Conservation (phyloP, 805 yeast genomes). For the Lipomyces lipofer region DNA sequence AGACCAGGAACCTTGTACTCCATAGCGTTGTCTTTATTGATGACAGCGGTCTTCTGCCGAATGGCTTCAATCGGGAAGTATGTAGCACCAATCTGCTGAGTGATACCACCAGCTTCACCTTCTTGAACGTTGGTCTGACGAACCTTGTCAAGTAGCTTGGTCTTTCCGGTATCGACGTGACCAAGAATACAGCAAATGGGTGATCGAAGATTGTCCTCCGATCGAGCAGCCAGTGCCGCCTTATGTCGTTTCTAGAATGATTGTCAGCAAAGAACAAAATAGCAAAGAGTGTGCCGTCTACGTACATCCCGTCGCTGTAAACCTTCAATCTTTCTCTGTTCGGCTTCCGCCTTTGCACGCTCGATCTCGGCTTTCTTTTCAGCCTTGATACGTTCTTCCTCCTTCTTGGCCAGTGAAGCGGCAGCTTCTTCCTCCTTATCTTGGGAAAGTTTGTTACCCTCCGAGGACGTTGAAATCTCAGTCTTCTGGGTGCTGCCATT, state of each 20-base stretch:
- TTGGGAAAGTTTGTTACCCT: slow-evolving; percentile 35
- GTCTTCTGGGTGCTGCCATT: slow-evolving; percentile 35
- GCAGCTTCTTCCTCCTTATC: slow-evolving; percentile 40
- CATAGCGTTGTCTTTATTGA: slow-evolving; percentile 81
- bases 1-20: slow-evolving; percentile 93
- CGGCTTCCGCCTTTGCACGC: slow-evolving; percentile 35
- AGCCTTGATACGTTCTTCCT: slow-evolving; percentile 30
- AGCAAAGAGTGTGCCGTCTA: neutral
- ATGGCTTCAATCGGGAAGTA: slow-evolving; percentile 97
- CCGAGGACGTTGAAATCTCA: slow-evolving; percentile 38
- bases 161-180: slow-evolving; percentile 99
- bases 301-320: slow-evolving; percentile 41
- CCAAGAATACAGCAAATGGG: slow-evolving; percentile 99
- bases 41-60: slow-evolving; percentile 84
- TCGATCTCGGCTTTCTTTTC: slow-evolving; percentile 19
- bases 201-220: slow-evolving; percentile 75
- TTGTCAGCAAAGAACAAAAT: neutral
- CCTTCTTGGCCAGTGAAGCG: slow-evolving; percentile 38
- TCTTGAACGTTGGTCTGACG: slow-evolving; percentile 99
- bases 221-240: slow-evolving; percentile 42
- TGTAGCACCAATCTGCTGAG: slow-evolving; percentile 99
- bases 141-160: slow-evolving; percentile 91
- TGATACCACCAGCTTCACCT: slow-evolving; percentile 99
- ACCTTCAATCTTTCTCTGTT: slow-evolving; percentile 40
- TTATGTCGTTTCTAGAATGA: slow-evolving; percentile 35